A percentile compares a stretch with the other conserved stretches of the same genome.
Conservation (phyloP, 2,329 filamentous ascomycete genomes). For the Whalleya microplaca region DNA sequence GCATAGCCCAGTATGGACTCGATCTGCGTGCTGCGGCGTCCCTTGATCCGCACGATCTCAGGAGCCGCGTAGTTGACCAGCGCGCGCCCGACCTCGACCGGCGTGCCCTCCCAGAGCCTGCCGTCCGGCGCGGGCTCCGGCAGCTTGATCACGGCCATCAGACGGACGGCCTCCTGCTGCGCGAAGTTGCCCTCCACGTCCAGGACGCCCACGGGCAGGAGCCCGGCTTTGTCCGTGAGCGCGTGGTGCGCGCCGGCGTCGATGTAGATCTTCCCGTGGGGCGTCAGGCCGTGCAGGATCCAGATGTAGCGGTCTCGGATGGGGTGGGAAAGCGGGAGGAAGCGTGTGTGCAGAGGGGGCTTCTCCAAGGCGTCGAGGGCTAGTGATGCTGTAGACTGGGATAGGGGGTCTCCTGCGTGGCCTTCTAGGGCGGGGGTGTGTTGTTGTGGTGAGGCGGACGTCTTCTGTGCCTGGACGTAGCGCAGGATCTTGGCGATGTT, state of each 20-base stretch:
- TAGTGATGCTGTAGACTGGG: constrained; percentile 48
- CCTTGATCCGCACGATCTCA: constrained; percentile 85
- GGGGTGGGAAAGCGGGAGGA: constrained; percentile 80
- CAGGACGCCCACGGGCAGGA: constrained; percentile 88
- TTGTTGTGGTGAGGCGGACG: constrained; percentile 35
- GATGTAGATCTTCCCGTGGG: constrained; percentile 90
- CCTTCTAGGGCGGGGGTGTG: constrained; percentile 30
- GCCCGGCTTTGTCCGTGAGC: constrained; percentile 78
- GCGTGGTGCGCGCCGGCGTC: constrained; percentile 87
- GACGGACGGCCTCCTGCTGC: constrained; percentile 87
- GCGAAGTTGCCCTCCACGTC: constrained; percentile 87
- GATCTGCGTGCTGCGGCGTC: constrained; percentile 82
- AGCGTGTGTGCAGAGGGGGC: constrained; percentile 85
- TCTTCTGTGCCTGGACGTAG: constrained; percentile 70
- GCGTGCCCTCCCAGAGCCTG: constrained; percentile 54
- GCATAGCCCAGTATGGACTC: constrained; percentile 81
- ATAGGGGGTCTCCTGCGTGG: constrained; percentile 40
- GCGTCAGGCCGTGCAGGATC: constrained; percentile 89
- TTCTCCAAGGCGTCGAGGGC: constrained; percentile 42
- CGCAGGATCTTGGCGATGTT: constrained; percentile 88
- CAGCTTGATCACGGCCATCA: constrained; percentile 75
- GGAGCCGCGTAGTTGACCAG: constrained; percentile 90
- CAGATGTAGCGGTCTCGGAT: constrained; percentile 96
- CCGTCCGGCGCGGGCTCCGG: constrained; percentile 36
- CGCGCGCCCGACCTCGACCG: constrained; percentile 80